phyloP scores from a whole-genome alignment of 768 basidiomycete species.

The Leccinum longicurvipes region DNA sequence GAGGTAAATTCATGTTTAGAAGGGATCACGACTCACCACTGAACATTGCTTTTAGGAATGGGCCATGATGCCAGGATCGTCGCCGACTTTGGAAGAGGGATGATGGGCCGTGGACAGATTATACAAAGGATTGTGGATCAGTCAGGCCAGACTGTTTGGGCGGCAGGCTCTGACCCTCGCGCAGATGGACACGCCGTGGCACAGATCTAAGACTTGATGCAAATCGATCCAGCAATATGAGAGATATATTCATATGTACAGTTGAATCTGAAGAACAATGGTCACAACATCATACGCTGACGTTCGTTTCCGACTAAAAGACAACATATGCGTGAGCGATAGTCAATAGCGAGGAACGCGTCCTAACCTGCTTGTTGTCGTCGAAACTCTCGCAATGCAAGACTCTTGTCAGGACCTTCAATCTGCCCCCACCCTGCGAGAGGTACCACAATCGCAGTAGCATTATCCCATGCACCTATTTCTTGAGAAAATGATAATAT shows the following conservation, averaged over 20 bases:
- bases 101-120: constrained; percentile 85
- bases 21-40: neutral
- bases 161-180: constrained; percentile 87
- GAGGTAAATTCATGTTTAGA: constrained; percentile 42
- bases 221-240: neutral
- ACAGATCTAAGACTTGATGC: constrained; percentile 55
- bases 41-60: constrained; percentile 54
- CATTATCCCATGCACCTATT: constrained; percentile 81
- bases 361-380: constrained; percentile 56
- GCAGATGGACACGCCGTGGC: constrained; percentile 85
- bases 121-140: constrained; percentile 75
- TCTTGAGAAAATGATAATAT: constrained; percentile 89
- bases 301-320: constrained; percentile 60
- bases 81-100: constrained; percentile 54
- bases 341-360: neutral
- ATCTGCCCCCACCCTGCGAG: constrained; percentile 89
- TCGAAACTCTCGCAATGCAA: constrained; percentile 79
- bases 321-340: constrained; percentile 2
- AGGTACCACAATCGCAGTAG: constrained; percentile 87
- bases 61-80: constrained; percentile 78
- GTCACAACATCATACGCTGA: constrained; percentile 50
- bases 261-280: neutral
- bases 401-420: constrained; percentile 76
- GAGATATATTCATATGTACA: constrained; percentile 2
- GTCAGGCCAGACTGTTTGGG: constrained; percentile 83